Evolutionary conservation across 106 monocot species (phyloP), one percentile per base, ranked within the genome.

Genomic region (Narthecium ossifragum): DNA sequence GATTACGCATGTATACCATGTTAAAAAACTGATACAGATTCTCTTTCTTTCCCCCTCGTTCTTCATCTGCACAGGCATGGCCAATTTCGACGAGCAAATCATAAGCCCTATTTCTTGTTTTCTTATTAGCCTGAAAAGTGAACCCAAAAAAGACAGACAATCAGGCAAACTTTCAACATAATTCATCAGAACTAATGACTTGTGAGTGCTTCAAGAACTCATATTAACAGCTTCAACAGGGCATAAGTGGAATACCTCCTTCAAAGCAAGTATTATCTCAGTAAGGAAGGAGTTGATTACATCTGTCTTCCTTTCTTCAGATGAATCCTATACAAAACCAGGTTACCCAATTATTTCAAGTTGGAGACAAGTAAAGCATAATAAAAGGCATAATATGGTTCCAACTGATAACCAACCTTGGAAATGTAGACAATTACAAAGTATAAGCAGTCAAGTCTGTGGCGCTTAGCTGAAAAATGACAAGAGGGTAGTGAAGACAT

Each of bases 91-190:
- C 90, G 67, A 96, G 80, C 66, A 96, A 64, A 26, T 86, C 83
- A 74, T 86, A 96, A 53, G 94, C 94, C 62, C 71, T 86, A 62
- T 90, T 90, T 76, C 94, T 83, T 26, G 90, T 90, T 74, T 86
- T 94, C 53, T 75, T 85, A 66, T 96, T 96, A 23, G 69, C 65
- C 93, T 93, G 73, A 47, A 34, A 64, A 64, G 8, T 63, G 28
- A 30, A 26, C 20, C 34, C 45, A 63, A 21, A 51, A 17, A 23
- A 21, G 24, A 20, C 18, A 66, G n/a, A n/a, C n/a, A n/a, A n/a
- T n/a, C n/a, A n/a, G n/a, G n/a, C n/a, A n/a, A n/a, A n/a, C n/a
- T n/a, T n/a, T n/a, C n/a, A n/a, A n/a, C n/a, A n/a, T n/a, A n/a
- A n/a, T n/a, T n/a, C n/a, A n/a, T n/a, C n/a, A n/a, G n/a, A n/a